phyloP scores from a whole-genome alignment of 805 yeast genomes.

The Yamadazyma olivae region DNA sequence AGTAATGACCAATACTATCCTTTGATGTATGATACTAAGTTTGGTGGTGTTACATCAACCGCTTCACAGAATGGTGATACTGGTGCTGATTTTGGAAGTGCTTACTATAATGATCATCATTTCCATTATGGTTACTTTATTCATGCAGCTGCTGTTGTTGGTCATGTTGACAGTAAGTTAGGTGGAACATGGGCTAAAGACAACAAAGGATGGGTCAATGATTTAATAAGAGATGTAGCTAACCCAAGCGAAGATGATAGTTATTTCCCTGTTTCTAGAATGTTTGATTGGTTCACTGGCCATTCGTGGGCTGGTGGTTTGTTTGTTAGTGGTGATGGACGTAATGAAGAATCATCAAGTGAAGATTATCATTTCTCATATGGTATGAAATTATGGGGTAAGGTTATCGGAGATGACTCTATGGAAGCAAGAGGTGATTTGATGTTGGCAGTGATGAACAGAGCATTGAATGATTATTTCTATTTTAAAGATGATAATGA shows the following conservation, averaged over 20 bases:
- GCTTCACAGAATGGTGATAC: constrained; percentile 44
- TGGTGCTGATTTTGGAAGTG: constrained; percentile 63
- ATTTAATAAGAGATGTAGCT: constrained; percentile 64
- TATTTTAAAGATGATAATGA: constrained; percentile 49
- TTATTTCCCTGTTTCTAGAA: constrained; percentile 67
- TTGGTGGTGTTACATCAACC: constrained; percentile 55
- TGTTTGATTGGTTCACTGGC: constrained; percentile 74
- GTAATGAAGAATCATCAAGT: constrained; percentile 69
- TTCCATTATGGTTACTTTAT: constrained; percentile 84
- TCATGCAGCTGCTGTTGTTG: constrained; percentile 80
- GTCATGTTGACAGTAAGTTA: constrained; percentile 53
- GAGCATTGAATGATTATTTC: constrained; percentile 55
- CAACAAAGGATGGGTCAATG: constrained; percentile 54
- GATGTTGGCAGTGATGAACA: constrained; percentile 57
- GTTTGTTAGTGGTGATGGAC: constrained; percentile 67
- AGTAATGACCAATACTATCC: constrained; percentile 46
- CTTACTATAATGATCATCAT: constrained; percentile 82
- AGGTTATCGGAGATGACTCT: constrained; percentile 52
- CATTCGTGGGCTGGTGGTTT: constrained; percentile 80
- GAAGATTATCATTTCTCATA: constrained; percentile 73
- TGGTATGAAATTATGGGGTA: constrained; percentile 68
- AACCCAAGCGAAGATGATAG: constrained; percentile 55
- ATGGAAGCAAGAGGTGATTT: constrained; percentile 57
- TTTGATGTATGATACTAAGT: constrained; percentile 53
- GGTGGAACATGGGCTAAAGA: constrained; percentile 54